Percentiles rank a stretch among this genome's conserved stretches.
Conservation (phyloP, 2,329 filamentous ascomycete genomes). For the Fragosphaeria purpurea region DNA sequence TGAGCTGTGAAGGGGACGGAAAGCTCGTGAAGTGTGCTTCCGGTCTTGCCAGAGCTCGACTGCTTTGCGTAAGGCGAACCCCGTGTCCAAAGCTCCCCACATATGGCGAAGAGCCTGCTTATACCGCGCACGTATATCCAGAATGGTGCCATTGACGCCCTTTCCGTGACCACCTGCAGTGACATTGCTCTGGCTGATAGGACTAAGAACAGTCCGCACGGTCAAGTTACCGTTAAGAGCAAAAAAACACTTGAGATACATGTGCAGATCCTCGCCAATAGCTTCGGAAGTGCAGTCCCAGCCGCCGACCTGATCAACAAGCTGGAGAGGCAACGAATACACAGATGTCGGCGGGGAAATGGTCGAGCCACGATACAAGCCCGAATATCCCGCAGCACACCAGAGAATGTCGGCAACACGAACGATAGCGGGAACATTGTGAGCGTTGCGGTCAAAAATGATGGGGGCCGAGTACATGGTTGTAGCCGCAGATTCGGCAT, state of each 20-base stretch:
- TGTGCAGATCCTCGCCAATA: slow-evolving; percentile 67
- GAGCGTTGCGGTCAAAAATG: slow-evolving; percentile 64
- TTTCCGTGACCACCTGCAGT: slow-evolving; percentile 45
- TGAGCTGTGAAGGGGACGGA: slow-evolving; percentile 45
- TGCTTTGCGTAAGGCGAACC: slow-evolving; percentile 50
- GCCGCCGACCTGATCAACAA: slow-evolving; percentile 59
- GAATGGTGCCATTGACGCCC: slow-evolving; percentile 42
- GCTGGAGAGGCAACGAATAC: slow-evolving; percentile 57
- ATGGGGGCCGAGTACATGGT: slow-evolving; percentile 62
- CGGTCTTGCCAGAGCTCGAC: slow-evolving; percentile 48
- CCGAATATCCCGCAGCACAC: slow-evolving; percentile 61
- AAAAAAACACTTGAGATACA: slow-evolving; percentile 72
- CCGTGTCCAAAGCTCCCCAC: slow-evolving; percentile 64
- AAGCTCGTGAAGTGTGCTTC: slow-evolving; percentile 44
- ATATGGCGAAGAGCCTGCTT: slow-evolving; percentile 65
- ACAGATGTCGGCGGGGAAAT: slow-evolving; percentile 65
- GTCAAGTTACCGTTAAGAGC: slow-evolving; percentile 60
- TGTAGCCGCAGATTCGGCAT: slow-evolving; percentile 49
- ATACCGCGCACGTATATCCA: slow-evolving; percentile 56
- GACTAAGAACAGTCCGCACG: slow-evolving; percentile 52
- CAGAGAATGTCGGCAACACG: slow-evolving; percentile 64
- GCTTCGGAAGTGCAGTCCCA: slow-evolving; percentile 64
- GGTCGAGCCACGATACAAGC: slow-evolving; percentile 51
- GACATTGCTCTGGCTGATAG: slow-evolving; percentile 65
- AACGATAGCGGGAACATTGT: slow-evolving; percentile 56